Base-by-base conservation (phyloP, 2,329 filamentous ascomycete genomes). In the Fusarium longipes region DNA sequence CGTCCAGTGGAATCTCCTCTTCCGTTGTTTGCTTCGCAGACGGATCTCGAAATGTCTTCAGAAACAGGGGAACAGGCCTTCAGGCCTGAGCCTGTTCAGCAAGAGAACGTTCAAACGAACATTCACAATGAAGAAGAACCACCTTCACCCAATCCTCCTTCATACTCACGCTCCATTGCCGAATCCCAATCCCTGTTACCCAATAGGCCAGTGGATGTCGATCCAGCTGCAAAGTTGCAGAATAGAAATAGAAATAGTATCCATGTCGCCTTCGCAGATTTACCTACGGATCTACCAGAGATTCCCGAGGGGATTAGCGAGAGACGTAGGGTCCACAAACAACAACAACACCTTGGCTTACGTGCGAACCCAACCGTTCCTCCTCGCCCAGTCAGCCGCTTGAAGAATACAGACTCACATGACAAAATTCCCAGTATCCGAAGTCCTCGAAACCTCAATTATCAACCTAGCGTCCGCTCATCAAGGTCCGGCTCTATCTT, bases 401-500 rank as follows among this genome's bases (percentile, higher is more conserved):
- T 63, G 33, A 62, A 71, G 74, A 70, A 66, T 69, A 68, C 61
- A 67, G 70, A 75, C 82, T 85, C 78, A 85, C 82, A 73, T 74
- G 68, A 70, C 59, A 73, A 72, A 52, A 63, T 73, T 66, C 71
- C 77, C 77, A 87, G 84, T 78, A 65, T 73, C 30, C 74, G 80
- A 52, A 78, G 77, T 15, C 78, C 81, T 50, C 78, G 81, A 63
- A 74, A 74, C 47, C 59, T 74, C 63, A 57, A 74, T n/a, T 87
- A 87, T 68, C 84, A 86, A 63, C 80, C 84, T 4, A 87, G 84
- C 32, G 76, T 86, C 59, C 78, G 80, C 50, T 86, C 85, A 12
- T 78, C 83, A 25, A 76, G 80, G 57, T 76, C 77, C 17, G 82
- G 80, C 24, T 87, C 86, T 10, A 81, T 87, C 57, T 77, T 84